phyloP scores from a whole-genome alignment of 2,329 filamentous ascomycete genomes.

The Claviceps purpurea region DNA sequence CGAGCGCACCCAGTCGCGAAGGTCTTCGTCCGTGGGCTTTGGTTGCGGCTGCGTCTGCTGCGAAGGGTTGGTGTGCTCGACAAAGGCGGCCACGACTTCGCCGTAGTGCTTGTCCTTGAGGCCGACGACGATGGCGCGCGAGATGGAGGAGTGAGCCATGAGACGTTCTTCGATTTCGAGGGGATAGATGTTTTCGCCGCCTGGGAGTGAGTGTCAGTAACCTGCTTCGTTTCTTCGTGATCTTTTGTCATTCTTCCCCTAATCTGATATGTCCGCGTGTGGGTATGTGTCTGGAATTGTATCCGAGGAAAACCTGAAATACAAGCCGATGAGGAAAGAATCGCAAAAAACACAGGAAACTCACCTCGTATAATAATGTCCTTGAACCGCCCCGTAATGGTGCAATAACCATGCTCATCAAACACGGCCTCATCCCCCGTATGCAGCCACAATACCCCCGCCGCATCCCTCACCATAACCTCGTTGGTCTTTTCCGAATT shows the following conservation, averaged over 20 bases:
- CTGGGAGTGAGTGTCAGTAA: slow-evolving; percentile 16
- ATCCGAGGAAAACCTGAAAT: not conserved
- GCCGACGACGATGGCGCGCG: slow-evolving; percentile 55
- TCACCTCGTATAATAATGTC: slow-evolving; percentile 63
- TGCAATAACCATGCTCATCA: slow-evolving; percentile 55
- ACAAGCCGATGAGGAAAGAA: no score
- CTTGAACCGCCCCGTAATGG: slow-evolving; percentile 64
- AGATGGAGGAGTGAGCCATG: slow-evolving; percentile 47
- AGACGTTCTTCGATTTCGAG: slow-evolving; percentile 64
- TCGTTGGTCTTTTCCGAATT: slow-evolving; percentile 62
- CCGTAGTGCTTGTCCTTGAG: slow-evolving; percentile 59
- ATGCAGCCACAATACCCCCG: slow-evolving; percentile 46
- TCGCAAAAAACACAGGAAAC: slow-evolving; percentile 4
- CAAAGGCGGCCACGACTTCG: slow-evolving; percentile 57
- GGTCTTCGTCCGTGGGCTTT: slow-evolving; percentile 28
- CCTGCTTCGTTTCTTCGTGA: no score
- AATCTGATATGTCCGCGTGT: no score
- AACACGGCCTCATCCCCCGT: slow-evolving; percentile 59
- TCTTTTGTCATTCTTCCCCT: not conserved
- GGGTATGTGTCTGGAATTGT: not conserved
- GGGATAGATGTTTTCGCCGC: slow-evolving; percentile 62
- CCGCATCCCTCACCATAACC: slow-evolving; percentile 38
- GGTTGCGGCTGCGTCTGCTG: not conserved
- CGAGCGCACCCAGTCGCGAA: slow-evolving; percentile 49
- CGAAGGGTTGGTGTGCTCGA: slow-evolving; percentile 23